A percentile compares a stretch with the other conserved stretches of the same genome.
phyloP scores from a whole-genome alignment of 2,329 filamentous ascomycete species.

The Nemania serpens region DNA sequence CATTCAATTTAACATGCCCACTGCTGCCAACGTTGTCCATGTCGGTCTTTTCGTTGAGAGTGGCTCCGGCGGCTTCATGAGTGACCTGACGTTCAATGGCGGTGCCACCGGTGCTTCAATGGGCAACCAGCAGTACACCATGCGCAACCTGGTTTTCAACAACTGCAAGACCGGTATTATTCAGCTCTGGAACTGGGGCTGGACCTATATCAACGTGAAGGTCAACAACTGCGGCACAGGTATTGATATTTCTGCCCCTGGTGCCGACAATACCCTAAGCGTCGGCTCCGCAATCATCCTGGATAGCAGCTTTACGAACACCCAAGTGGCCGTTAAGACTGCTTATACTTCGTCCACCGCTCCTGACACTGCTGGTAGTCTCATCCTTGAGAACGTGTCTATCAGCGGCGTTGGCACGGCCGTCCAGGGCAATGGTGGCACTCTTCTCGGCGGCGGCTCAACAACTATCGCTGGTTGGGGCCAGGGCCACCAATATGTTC shows the following conservation, averaged over 20 bases:
- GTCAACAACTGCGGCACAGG: slow-evolving; percentile 65
- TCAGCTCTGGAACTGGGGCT: slow-evolving; percentile 77
- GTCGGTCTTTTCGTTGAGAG: slow-evolving; percentile 43
- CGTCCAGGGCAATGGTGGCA: slow-evolving; percentile 46
- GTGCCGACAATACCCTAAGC: slow-evolving; percentile 54
- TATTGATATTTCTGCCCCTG: slow-evolving; percentile 60
- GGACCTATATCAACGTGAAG: slow-evolving; percentile 65
- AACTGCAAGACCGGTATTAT: slow-evolving; percentile 66
- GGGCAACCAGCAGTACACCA: slow-evolving; percentile 73
- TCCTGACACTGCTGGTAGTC: slow-evolving; percentile 55
- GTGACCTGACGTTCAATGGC: slow-evolving; percentile 67
- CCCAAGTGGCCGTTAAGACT: slow-evolving; percentile 67
- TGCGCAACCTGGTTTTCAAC: slow-evolving; percentile 68
- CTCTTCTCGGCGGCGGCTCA: slow-evolving; percentile 60
- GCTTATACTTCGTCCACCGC: slow-evolving; percentile 52
- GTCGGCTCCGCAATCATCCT: slow-evolving; percentile 73
- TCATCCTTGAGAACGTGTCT: slow-evolving; percentile 60
- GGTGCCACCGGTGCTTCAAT: slow-evolving; percentile 65
- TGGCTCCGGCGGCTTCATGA: slow-evolving; percentile 47
- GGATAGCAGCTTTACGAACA: slow-evolving; percentile 70
- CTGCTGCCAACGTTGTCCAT: slow-evolving; percentile 37
- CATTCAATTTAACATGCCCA: slow-evolving; percentile 53
- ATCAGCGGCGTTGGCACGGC: slow-evolving; percentile 46
- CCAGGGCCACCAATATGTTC: slow-evolving; percentile 68
- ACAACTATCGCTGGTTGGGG: slow-evolving; percentile 65